Conservation (phyloP, 495 filamentous ascomycete species). For the Annulohypoxylon maeteangense region DNA sequence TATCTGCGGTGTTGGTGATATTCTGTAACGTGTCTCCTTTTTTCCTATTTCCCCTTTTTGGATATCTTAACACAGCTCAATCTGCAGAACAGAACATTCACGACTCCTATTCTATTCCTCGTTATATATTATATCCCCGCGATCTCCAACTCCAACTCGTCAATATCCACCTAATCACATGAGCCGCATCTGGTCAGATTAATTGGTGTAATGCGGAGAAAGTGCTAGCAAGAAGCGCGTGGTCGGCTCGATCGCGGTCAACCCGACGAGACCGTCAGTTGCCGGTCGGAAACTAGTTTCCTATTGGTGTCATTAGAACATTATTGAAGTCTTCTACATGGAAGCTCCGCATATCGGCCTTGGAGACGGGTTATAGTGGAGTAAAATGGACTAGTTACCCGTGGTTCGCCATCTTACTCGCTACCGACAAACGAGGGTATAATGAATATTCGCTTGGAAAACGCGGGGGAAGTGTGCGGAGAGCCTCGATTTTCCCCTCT, state of each 20-base stretch:
- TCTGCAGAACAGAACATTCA: not conserved
- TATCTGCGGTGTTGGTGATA: no score
- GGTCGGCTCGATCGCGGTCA: slow-evolving; percentile 7
- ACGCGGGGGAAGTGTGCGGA: not conserved
- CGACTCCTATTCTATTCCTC: not conserved
- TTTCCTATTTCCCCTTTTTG: not conserved
- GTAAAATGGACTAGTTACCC: not conserved
- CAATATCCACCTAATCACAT: not conserved
- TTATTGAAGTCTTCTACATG: not conserved
- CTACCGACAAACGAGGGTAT: not conserved
- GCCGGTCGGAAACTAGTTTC: not conserved
- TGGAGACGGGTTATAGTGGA: slow-evolving; percentile 1
- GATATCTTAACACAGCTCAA: not conserved
- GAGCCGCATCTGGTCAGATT: not conserved
- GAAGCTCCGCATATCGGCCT: slow-evolving; percentile 4
- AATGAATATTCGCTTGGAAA: not conserved
- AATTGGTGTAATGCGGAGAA: slow-evolving; percentile 1
- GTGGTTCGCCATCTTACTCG: not conserved
- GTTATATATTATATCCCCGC: not conserved
- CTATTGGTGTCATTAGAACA: not conserved
- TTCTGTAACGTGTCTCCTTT: not conserved
- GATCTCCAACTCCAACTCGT: not conserved
- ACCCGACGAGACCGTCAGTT: slow-evolving; percentile 2
- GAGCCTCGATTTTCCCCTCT: not conserved
- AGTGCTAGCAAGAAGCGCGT: not conserved